Conservation (phyloP, 2,329 filamentous ascomycete genomes). For the Calonectria hongkongensis region DNA sequence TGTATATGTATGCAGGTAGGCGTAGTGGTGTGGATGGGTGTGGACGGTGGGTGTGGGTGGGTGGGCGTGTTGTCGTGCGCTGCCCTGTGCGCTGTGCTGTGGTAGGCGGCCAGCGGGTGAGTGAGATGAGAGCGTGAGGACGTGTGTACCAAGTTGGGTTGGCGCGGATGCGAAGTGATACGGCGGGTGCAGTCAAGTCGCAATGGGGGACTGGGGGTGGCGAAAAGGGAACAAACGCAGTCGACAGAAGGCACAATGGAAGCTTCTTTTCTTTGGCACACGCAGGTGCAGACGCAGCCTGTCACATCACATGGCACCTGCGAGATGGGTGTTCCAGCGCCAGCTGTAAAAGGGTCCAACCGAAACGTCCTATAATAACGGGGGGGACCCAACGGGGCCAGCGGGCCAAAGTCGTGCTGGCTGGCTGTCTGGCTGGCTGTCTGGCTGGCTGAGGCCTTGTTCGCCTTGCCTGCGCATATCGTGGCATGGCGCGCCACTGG, state of each 20-base stretch:
- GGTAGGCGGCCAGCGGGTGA: not conserved
- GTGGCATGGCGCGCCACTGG: not conserved
- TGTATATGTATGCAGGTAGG: constrained; percentile 14
- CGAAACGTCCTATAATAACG: not conserved
- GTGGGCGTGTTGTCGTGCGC: constrained; percentile 16
- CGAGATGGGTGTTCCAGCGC: constrained; percentile 26
- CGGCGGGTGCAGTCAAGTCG: not conserved
- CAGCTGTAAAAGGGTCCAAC: not conserved
- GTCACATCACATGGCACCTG: constrained; percentile 26
- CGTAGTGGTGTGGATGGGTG: not conserved
- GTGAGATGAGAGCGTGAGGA: not conserved
- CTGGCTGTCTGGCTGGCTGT: not conserved
- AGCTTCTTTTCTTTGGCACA: constrained; percentile 13
- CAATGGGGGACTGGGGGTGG: constrained; percentile 8
- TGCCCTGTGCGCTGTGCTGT: not conserved
- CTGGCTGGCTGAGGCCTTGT: not conserved
- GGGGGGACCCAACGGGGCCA: not conserved
- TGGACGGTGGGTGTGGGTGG: not conserved
- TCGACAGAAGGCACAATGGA: constrained; percentile 11
- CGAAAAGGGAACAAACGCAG: not conserved
- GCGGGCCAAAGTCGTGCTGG: not conserved
- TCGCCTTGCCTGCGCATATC: constrained; percentile 5
- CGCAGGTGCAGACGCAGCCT: constrained; percentile 1
- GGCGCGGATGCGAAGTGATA: constrained; percentile 5
- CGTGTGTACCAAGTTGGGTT: constrained; percentile 6